Conservation (phyloP, 495 filamentous ascomycete species). For the Talaromyces thailandensis region DNA sequence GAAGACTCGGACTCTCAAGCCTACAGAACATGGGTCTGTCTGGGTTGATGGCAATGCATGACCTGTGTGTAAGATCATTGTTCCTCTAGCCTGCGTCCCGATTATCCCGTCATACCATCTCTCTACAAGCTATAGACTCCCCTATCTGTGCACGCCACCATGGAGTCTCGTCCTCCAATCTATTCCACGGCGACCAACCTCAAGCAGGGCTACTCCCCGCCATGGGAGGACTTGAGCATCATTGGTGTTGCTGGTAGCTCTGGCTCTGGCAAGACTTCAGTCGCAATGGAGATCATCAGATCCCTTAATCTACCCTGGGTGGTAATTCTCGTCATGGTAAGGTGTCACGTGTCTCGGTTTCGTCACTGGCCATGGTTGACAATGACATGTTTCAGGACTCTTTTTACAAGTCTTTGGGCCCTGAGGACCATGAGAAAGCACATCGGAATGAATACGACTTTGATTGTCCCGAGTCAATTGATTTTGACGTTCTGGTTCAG, state of each 20-base stretch:
- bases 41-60: background rate
- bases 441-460: conserved; percentile 93
- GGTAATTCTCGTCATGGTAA: conserved; percentile 91
- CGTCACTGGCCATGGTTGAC: background rate
- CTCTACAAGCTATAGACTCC: background rate
- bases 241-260: conserved; percentile 95
- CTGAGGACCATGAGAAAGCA: conserved; percentile 64
- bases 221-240: conserved; percentile 89
- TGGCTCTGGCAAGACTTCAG: conserved; percentile 93
- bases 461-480: conserved; percentile 87
- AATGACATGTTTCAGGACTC: conserved; percentile 58
- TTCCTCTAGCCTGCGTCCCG: background rate
- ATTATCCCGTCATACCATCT: background rate
- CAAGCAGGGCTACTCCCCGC: conserved; percentile 72
- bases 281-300: conserved; percentile 83
- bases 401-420: conserved; percentile 80
- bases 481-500: conserved; percentile 86
- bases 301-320: conserved; percentile 94
- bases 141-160: conserved; percentile 8
- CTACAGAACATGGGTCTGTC: background rate
- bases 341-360: conserved; percentile 7
- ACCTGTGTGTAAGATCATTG: background rate
- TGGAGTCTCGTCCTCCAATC: conserved; percentile 39
- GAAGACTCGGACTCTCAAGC: background rate
- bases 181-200: conserved; percentile 27